Conservation (phyloP, 2,329 filamentous ascomycete genomes). For the Xylariaceae sp. region DNA sequence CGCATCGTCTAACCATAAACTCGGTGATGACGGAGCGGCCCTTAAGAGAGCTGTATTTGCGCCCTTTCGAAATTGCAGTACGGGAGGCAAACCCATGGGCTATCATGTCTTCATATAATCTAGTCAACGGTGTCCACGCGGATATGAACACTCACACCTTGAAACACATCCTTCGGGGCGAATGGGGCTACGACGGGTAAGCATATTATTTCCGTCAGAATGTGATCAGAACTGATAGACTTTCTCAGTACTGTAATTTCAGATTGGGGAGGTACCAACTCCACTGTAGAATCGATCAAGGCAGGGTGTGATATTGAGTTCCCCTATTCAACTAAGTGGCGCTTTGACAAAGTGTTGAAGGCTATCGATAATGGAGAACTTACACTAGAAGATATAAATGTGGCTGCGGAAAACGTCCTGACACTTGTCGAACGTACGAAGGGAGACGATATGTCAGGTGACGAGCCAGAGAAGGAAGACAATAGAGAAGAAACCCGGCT, state of each 20-base stretch:
- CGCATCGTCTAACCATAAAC: constrained; percentile 68
- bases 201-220: constrained; percentile 22
- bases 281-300: constrained; percentile 59
- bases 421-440: constrained; percentile 66
- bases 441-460: constrained; percentile 61
- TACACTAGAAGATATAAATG: constrained; percentile 56
- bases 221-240: constrained; percentile 27
- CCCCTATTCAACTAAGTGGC: constrained; percentile 60
- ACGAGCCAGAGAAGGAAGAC: constrained; percentile 63
- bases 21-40: constrained; percentile 68
- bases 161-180: constrained; percentile 62
- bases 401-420: constrained; percentile 64
- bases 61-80: constrained; percentile 75
- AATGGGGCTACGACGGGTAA: constrained; percentile 68
- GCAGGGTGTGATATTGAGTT: constrained; percentile 65
- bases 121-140: constrained; percentile 67
- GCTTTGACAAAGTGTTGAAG: constrained; percentile 61
- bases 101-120: constrained; percentile 72
- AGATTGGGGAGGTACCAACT: constrained; percentile 65
- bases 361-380: constrained; percentile 57
- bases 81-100: constrained; percentile 73
- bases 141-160: constrained; percentile 62
- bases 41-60: constrained; percentile 73
- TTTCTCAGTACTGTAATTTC: constrained; percentile 58
- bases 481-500: constrained; percentile 62